These are phyloP conservation scores for Xerocomellus intermedius DNA, from an alignment of 768 basidiomycete genomes.

Conservation along the genomic window DNA sequence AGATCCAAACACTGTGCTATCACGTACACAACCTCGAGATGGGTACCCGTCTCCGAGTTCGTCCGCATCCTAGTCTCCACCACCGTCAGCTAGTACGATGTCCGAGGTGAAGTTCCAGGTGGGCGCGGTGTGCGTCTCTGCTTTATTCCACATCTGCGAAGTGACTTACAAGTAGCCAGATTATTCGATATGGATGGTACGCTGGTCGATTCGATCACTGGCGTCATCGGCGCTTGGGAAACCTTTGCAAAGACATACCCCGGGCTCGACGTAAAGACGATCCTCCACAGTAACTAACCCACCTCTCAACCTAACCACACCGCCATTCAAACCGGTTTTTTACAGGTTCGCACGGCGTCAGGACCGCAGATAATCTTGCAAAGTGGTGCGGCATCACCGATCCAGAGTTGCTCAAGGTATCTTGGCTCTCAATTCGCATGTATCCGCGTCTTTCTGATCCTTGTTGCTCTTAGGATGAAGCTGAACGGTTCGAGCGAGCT, in stretches of 20 bases:
- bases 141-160: background rate
- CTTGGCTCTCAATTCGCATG: background rate
- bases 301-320: background rate
- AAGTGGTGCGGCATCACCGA: conserved; percentile 69
- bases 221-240: conserved; percentile 82
- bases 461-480: conserved; percentile 51
- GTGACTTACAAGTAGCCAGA: conserved; percentile 34
- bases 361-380: conserved; percentile 78
- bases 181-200: conserved; percentile 87
- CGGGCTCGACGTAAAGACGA: conserved; percentile 55
- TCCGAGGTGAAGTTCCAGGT: conserved; percentile 35
- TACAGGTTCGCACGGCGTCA: conserved; percentile 75
- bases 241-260: conserved; percentile 72
- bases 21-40: background rate
- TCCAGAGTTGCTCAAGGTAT: conserved; percentile 67
- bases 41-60: background rate
- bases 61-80: background rate
- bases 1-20: conserved; percentile 33
- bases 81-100: conserved; percentile 26
- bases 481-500: conserved; percentile 74
- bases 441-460: conserved; percentile 1
- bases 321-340: background rate
- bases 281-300: conserved; percentile 55
- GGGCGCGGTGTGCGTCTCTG: conserved; percentile 38
- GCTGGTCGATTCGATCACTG: conserved; percentile 77